Conservation (phyloP, 2,329 filamentous ascomycete genomes). For the Botryotinia convoluta region DNA sequence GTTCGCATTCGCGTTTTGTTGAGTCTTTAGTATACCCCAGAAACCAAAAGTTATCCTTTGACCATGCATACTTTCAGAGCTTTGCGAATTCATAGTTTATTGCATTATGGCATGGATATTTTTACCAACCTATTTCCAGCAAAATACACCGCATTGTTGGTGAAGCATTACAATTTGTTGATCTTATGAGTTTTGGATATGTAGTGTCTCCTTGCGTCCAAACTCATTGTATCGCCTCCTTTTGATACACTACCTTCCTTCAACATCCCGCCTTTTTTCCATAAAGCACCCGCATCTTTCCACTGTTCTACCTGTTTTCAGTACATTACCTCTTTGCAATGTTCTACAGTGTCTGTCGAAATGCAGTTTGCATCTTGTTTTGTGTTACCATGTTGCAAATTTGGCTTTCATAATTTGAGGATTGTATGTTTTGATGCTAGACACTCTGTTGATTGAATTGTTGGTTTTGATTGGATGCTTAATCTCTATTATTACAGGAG, state of each 20-base stretch:
- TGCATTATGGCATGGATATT: neutral
- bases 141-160: neutral
- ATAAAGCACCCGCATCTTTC: too few species aligned
- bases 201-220: neutral
- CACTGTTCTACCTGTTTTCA: neutral
- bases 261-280: too few species aligned
- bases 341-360: accelerated
- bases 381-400: neutral
- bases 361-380: neutral
- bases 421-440: neutral
- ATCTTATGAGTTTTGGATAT: neutral
- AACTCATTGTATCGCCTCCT: neutral
- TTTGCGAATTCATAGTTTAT: too few species aligned
- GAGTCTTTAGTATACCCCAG: neutral
- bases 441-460: neutral
- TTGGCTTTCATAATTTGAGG: neutral
- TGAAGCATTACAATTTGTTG: neutral
- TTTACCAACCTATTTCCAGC: neutral
- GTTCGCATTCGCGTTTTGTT: neutral
- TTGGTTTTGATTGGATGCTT: neutral
- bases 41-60: neutral
- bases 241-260: neutral
- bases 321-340: neutral
- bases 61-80: neutral
- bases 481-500: neutral